phyloP scores from a whole-genome alignment of 208 protist genomes.

The Leishmania arabica region DNA sequence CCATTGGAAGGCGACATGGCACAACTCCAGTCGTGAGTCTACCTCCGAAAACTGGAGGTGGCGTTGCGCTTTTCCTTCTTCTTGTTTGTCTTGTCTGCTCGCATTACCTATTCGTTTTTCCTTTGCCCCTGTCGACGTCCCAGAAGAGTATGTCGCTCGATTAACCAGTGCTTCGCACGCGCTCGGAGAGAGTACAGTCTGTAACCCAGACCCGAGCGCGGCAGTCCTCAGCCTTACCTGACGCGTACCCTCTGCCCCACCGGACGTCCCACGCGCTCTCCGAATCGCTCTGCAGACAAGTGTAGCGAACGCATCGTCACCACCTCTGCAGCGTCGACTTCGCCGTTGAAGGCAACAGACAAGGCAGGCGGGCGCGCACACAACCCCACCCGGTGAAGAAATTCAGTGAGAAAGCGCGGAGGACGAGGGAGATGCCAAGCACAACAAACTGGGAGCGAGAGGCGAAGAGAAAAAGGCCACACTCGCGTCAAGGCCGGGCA shows the following conservation, averaged over 20 bases:
- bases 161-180: not conserved
- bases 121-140: not conserved
- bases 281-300: not conserved
- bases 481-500: too few relatives aligned
- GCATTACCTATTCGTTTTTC: not conserved
- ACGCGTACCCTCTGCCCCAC: not conserved
- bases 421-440: too few relatives aligned
- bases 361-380: too few relatives aligned
- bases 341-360: not conserved
- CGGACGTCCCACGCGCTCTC: not conserved
- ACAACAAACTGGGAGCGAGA: too few relatives aligned
- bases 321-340: not conserved
- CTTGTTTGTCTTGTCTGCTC: not conserved
- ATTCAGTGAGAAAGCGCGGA: too few relatives aligned
- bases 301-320: not conserved
- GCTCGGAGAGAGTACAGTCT: not conserved
- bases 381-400: too few relatives aligned
- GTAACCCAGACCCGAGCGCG: not conserved
- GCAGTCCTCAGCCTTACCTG: not conserved
- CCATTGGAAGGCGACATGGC: not conserved
- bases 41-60: not conserved
- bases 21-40: not conserved
- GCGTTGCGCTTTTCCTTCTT: not conserved
- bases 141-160: not conserved
- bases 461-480: too few relatives aligned